Conservation (phyloP, 108 stramenopile species). For the Discostella stelligeroides region DNA sequence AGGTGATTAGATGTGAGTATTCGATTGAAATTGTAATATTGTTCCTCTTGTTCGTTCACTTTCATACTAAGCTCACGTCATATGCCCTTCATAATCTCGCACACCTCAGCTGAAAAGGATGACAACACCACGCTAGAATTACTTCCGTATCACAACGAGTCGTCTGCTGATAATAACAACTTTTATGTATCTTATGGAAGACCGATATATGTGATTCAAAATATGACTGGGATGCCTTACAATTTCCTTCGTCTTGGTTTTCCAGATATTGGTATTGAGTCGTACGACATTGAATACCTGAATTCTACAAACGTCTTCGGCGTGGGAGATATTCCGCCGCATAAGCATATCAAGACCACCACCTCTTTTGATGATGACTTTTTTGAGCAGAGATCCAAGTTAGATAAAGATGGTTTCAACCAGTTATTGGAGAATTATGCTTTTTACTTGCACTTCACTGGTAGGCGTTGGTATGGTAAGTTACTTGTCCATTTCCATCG, state of each 20-base stretch:
- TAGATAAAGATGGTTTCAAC: slow-evolving; percentile 14
- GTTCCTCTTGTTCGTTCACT: not conserved
- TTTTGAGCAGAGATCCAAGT: slow-evolving; percentile 22
- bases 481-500: not conserved
- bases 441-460: slow-evolving; percentile 32
- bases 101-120: slow-evolving; percentile 26
- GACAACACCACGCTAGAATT: slow-evolving; percentile 16
- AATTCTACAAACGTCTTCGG: not conserved
- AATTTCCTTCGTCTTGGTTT: slow-evolving; percentile 29
- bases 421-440: slow-evolving; percentile 43
- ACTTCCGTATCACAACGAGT: slow-evolving; percentile 15
- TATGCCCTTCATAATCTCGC: no score
- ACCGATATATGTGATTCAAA: slow-evolving; percentile 21
- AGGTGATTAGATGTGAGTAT: slow-evolving; percentile 21
- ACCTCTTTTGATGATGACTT: slow-evolving; percentile 38
- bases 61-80: no score
- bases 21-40: not conserved
- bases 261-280: slow-evolving; percentile 18
- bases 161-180: slow-evolving; percentile 9
- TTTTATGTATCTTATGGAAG: slow-evolving; percentile 39
- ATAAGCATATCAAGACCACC: slow-evolving; percentile 16
- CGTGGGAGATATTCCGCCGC: slow-evolving; percentile 4
- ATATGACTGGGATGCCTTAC: slow-evolving; percentile 34
- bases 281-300: slow-evolving; percentile 9
- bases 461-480: slow-evolving; percentile 43